Evolutionary conservation across 768 basidiomycete species (phyloP).

Genomic region (Pseudohyphozyma bogoriensis): DNA sequence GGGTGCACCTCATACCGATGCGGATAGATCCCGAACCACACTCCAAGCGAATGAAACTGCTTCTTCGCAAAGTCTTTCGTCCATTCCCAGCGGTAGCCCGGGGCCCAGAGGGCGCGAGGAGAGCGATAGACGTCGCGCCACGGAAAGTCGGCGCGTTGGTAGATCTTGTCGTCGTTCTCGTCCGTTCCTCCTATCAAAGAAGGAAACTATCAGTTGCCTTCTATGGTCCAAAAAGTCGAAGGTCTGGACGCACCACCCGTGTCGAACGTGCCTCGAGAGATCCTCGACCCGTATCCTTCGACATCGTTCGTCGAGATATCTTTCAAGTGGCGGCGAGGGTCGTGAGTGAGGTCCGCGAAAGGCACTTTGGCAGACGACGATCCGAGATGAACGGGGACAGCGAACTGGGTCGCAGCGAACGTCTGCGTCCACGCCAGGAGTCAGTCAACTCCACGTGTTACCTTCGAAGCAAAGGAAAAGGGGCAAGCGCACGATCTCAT

Average conservation of each 20-base stretch:
- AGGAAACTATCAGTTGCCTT: background rate
- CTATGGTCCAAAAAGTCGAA: background rate
- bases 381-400: constrained; percentile 58
- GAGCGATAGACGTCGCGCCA: background rate
- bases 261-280: constrained; percentile 5
- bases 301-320: background rate
- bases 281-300: background rate
- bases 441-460: too few relatives aligned
- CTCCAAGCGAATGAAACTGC: background rate
- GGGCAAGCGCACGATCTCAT: too few relatives aligned
- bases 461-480: too few relatives aligned
- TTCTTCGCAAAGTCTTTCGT: background rate
- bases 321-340: too few relatives aligned
- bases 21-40: background rate
- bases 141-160: background rate
- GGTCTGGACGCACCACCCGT: constrained; percentile 41
- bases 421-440: too few relatives aligned
- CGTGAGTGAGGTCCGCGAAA: constrained; percentile 35
- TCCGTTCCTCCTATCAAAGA: too few relatives aligned
- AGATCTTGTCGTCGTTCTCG: too few relatives aligned
- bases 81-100: background rate
- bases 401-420: constrained; percentile 38
- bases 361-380: constrained; percentile 43
- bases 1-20: background rate
- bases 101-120: background rate